Conservation (phyloP, 2,329 filamentous ascomycete species). For the Diaporthe amygdali region DNA sequence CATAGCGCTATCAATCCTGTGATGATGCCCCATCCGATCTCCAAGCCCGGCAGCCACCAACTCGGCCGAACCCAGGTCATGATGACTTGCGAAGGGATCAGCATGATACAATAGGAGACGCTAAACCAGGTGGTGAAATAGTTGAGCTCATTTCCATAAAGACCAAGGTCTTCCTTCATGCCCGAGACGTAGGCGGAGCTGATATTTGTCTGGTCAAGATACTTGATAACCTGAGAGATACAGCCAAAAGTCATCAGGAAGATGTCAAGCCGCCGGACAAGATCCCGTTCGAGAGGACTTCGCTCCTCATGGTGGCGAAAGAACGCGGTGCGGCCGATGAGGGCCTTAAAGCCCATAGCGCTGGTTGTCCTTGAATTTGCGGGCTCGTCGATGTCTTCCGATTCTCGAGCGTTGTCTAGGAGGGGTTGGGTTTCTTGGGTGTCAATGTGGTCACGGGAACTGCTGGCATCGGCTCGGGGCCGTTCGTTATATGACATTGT, state of each 20-base stretch:
- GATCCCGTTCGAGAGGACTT: slow-evolving; percentile 35
- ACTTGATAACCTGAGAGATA: slow-evolving; percentile 37
- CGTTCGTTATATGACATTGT: slow-evolving; percentile 12
- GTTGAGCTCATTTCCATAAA: slow-evolving; percentile 34
- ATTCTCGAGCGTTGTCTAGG: not conserved
- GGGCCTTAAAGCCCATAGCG: slow-evolving; percentile 12
- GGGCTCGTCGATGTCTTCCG: not conserved
- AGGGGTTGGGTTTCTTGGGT: slow-evolving; percentile 11
- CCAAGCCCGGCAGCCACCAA: slow-evolving; percentile 39
- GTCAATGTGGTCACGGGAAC: not conserved
- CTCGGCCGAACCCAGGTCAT: slow-evolving; percentile 42
- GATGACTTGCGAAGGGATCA: slow-evolving; percentile 42
- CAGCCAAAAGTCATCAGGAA: slow-evolving; percentile 43
- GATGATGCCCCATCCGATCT: slow-evolving; percentile 40
- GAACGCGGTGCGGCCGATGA: slow-evolving; percentile 10
- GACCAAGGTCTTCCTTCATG: slow-evolving; percentile 41
- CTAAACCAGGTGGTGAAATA: slow-evolving; percentile 41
- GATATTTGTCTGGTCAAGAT: slow-evolving; percentile 43
- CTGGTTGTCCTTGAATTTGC: not conserved
- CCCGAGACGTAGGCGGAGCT: slow-evolving; percentile 44
- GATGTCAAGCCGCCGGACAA: slow-evolving; percentile 39
- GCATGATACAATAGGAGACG: slow-evolving; percentile 41
- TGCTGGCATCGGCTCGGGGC: not conserved
- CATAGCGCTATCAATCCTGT: slow-evolving; percentile 38
- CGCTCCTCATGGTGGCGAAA: slow-evolving; percentile 27